phyloP scores from a whole-genome alignment of 2,329 filamentous ascomycete genomes.

The Aureobasidium sp. region DNA sequence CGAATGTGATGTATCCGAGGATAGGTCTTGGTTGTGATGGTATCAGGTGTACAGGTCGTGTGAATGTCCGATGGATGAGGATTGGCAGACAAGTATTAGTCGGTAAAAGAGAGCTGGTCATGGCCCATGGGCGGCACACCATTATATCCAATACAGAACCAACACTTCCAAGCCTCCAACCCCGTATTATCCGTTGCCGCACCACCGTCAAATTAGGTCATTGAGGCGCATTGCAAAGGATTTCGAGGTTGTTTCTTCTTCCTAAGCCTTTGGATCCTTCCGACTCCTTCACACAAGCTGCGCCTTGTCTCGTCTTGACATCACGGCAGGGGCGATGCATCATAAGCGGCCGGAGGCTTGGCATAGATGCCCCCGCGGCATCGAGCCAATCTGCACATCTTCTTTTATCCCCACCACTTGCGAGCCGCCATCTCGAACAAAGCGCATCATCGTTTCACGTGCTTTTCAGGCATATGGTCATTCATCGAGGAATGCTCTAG shows the following conservation, averaged over 20 bases:
- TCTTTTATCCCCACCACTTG: background rate
- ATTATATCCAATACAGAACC: slow-evolving; percentile 3
- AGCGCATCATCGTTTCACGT: slow-evolving; percentile 1
- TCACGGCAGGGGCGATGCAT: background rate
- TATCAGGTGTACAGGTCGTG: background rate
- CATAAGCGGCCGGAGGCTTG: background rate
- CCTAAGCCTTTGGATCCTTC: slow-evolving; percentile 6
- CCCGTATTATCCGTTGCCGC: slow-evolving; percentile 5
- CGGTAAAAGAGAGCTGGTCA: background rate
- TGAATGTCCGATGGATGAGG: background rate
- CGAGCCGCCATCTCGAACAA: background rate
- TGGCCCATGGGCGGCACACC: background rate
- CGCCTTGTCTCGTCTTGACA: slow-evolving; percentile 14
- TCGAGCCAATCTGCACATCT: background rate
- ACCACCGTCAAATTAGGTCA: slow-evolving; percentile 7
- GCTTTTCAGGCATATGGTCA: background rate
- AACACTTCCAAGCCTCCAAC: background rate
- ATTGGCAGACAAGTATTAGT: background rate
- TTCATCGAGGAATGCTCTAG: background rate
- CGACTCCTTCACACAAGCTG: background rate
- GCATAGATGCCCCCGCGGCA: background rate
- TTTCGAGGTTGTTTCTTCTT: background rate
- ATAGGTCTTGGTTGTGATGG: background rate
- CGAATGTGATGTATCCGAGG: background rate
- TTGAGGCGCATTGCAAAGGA: background rate